Evolutionary conservation across 306 rosid species (phyloP).

Genomic region (Glycyrrhiza uralensis): DNA sequence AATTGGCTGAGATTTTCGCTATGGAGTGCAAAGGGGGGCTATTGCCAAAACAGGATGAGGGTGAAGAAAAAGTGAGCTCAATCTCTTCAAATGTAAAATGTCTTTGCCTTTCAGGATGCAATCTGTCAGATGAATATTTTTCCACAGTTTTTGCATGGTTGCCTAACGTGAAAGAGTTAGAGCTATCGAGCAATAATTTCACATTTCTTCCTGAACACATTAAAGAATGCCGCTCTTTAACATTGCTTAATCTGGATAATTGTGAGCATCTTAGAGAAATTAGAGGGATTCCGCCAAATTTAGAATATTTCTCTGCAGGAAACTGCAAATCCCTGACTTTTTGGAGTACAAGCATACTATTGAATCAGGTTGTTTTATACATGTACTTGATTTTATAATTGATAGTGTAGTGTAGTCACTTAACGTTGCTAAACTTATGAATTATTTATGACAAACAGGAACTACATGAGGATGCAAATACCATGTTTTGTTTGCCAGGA

Average conservation of each 20-base stretch:
- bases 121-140: constrained; percentile 3
- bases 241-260: background rate
- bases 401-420: background rate
- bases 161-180: background rate
- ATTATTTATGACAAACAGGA: background rate
- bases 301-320: background rate
- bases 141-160: background rate
- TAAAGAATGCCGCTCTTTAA: background rate
- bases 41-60: background rate
- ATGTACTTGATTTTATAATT: background rate
- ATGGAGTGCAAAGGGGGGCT: background rate
- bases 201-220: background rate
- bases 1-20: background rate
- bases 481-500: background rate
- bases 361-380: background rate
- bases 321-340: constrained; percentile 2
- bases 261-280: background rate
- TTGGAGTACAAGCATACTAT: background rate
- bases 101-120: background rate
- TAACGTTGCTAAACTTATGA: background rate
- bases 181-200: background rate
- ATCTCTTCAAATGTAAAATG: background rate
- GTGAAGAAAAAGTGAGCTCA: background rate
- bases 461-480: background rate
- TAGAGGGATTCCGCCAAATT: constrained; percentile 13